phyloP scores from a whole-genome alignment of 768 basidiomycete species.

The Lentinula sp. region DNA sequence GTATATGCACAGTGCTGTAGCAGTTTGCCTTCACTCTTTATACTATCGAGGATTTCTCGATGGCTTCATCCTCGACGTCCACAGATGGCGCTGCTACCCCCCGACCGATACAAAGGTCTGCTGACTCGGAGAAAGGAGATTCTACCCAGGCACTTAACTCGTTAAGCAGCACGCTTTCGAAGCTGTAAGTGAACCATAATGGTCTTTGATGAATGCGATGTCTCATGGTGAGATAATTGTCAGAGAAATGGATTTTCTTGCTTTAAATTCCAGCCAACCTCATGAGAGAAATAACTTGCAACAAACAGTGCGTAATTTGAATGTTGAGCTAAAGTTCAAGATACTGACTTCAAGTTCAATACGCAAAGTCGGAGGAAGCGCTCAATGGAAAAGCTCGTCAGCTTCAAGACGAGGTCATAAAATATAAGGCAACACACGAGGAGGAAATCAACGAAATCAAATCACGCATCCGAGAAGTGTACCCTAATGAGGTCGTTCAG shows the following conservation, averaged over 20 bases:
- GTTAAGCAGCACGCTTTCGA: neutral
- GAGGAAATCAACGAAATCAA: slow-evolving; percentile 17
- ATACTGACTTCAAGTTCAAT: neutral
- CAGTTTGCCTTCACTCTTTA: neutral
- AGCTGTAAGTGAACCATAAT: neutral
- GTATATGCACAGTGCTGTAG: neutral
- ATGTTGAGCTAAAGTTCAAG: neutral
- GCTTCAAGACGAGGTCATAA: neutral
- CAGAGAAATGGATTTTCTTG: neutral
- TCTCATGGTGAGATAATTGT: neutral
- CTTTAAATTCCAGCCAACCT: neutral
- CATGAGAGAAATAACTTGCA: neutral
- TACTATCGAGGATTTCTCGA: neutral
- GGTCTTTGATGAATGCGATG: neutral
- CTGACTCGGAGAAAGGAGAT: neutral
- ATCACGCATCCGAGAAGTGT: slow-evolving; percentile 14
- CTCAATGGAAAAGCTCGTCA: neutral
- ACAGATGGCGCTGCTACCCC: neutral
- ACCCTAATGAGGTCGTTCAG: slow-evolving; percentile 17
- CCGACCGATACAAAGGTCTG: neutral
- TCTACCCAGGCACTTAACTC: neutral
- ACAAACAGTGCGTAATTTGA: neutral
- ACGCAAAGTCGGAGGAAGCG: neutral
- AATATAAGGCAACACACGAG: slow-evolving; percentile 15
- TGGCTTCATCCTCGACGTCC: neutral